Evolutionary conservation across 192 early-diverging fungal genomes (phyloP).

Genomic region (Umbelopsis sp.): DNA sequence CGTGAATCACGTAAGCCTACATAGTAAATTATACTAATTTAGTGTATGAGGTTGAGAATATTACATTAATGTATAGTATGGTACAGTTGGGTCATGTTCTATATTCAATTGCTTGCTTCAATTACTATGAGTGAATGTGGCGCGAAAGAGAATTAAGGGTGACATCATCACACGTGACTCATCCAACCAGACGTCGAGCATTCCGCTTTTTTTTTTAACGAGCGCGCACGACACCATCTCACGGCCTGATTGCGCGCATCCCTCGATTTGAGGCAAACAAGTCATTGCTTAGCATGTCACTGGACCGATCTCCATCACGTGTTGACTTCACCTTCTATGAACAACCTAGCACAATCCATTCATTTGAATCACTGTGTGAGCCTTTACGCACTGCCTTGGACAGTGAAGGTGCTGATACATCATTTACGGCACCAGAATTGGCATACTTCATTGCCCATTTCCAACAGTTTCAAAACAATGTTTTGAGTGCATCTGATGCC

Average conservation of each 20-base stretch:
- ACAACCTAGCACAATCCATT: slow-evolving; percentile 35
- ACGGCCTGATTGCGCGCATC: slow-evolving; percentile 3
- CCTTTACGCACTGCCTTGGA: slow-evolving; percentile 21
- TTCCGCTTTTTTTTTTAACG: not conserved
- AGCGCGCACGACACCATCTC: not conserved
- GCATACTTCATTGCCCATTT: slow-evolving; percentile 32
- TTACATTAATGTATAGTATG: too few species aligned
- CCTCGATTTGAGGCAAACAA: not conserved
- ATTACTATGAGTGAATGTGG: too few species aligned
- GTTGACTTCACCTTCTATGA: slow-evolving; percentile 39
- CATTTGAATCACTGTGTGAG: slow-evolving; percentile 31
- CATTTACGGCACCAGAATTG: slow-evolving; percentile 33
- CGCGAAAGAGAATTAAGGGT: too few species aligned
- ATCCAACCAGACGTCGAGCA: not conserved
- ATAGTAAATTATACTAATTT: too few species aligned
- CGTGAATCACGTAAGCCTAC: too few species aligned
- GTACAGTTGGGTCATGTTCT: too few species aligned
- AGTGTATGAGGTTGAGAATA: too few species aligned
- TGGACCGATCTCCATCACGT: slow-evolving; percentile 18
- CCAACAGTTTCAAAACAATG: slow-evolving; percentile 32
- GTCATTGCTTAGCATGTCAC: slow-evolving; percentile 7
- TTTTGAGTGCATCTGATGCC: slow-evolving; percentile 19
- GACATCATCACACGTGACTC: too few species aligned
- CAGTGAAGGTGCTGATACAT: slow-evolving; percentile 25
- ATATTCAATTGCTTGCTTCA: too few species aligned